Evolutionary conservation across 1,284 basidiomycete species (phyloP).

Genomic region (Omphalotus olearius): DNA sequence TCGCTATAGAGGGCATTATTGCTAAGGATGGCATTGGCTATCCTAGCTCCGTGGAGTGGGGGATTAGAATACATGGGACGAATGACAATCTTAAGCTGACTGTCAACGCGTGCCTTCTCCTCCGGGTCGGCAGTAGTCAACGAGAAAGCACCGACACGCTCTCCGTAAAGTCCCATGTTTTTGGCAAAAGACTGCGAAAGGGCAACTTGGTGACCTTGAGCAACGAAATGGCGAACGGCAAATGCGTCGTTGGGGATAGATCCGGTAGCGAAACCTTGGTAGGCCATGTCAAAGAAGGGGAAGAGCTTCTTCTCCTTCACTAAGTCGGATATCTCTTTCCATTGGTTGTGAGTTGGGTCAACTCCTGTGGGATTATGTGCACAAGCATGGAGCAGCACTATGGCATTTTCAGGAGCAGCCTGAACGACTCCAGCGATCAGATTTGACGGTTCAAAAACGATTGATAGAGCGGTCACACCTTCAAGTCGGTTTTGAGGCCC

Average conservation of each 20-base stretch:
- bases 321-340: slow-evolving; percentile 88
- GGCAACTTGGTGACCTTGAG: slow-evolving; percentile 83
- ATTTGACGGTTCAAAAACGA: slow-evolving; percentile 3
- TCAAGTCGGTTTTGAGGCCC: slow-evolving; percentile 85
- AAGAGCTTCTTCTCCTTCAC: slow-evolving; percentile 86
- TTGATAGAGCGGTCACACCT: slow-evolving; percentile 39
- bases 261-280: slow-evolving; percentile 94
- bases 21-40: slow-evolving; percentile 83
- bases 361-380: slow-evolving; percentile 99
- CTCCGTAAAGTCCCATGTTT: slow-evolving; percentile 99
- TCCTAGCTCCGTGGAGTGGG: slow-evolving; percentile 90
- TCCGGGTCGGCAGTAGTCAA: slow-evolving; percentile 70
- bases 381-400: slow-evolving; percentile 89
- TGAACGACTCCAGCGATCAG: slow-evolving; percentile 24
- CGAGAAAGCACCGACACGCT: slow-evolving; percentile 95
- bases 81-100: slow-evolving; percentile 94
- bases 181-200: slow-evolving; percentile 96
- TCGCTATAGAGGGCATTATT: slow-evolving; percentile 76
- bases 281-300: slow-evolving; percentile 97
- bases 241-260: slow-evolving; percentile 88
- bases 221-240: slow-evolving; percentile 92
- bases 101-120: slow-evolving; percentile 87
- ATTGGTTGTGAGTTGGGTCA: slow-evolving; percentile 92
- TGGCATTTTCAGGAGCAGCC: slow-evolving; percentile 74
- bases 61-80: slow-evolving; percentile 99